Evolutionary conservation across 2,329 filamentous ascomycete genomes (phyloP).

Genomic region (Sarocladium brachiariae): DNA sequence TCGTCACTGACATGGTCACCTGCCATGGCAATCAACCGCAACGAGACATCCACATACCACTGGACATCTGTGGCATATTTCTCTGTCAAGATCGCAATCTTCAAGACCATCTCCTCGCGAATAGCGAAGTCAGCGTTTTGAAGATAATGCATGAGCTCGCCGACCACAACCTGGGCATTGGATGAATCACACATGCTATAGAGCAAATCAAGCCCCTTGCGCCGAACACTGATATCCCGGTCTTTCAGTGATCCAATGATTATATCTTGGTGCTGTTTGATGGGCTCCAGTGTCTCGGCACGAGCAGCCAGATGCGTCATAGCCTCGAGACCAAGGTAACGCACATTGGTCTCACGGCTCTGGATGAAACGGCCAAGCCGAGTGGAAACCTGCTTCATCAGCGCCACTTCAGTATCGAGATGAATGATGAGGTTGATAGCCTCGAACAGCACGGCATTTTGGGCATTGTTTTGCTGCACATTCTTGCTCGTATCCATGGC

Average conservation of each 20-base stretch:
- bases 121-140: constrained; percentile 97
- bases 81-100: constrained; percentile 96
- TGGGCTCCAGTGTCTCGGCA: constrained; percentile 89
- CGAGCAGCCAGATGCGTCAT: constrained; percentile 97
- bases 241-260: constrained; percentile 93
- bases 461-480: constrained; percentile 97
- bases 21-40: constrained; percentile 90
- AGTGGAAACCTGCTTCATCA: constrained; percentile 94
- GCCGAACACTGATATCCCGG: constrained; percentile 90
- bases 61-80: constrained; percentile 98
- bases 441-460: constrained; percentile 96
- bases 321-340: constrained; percentile 90
- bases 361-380: constrained; percentile 92
- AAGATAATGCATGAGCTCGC: constrained; percentile 87
- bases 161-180: constrained; percentile 91
- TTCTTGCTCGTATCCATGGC: constrained; percentile 96
- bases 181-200: constrained; percentile 99
- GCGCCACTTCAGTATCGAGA: constrained; percentile 83
- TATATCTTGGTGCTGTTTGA: constrained; percentile 95
- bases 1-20: constrained; percentile 98
- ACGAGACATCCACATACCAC: constrained; percentile 98
- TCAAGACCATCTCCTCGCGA: constrained; percentile 97
- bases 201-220: constrained; percentile 89
- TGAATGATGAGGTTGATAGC: constrained; percentile 98
- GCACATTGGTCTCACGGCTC: constrained; percentile 92